phyloP scores from a whole-genome alignment of 2,329 filamentous ascomycete genomes.

The Botryotinia calthae region DNA sequence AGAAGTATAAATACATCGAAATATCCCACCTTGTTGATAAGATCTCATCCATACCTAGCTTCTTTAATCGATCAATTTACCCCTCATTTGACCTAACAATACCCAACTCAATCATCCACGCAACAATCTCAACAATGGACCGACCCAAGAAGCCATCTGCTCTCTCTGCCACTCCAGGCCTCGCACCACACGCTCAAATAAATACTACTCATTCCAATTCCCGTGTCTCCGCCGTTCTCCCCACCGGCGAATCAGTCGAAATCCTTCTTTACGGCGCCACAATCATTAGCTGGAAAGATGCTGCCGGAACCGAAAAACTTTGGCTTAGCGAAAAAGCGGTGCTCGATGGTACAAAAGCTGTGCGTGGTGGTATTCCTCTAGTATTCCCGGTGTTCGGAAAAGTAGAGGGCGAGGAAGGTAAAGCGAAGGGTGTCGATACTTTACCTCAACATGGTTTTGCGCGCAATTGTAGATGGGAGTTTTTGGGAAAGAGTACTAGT shows the following conservation, averaged over 20 bases:
- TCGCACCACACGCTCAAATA: conserved; percentile 73
- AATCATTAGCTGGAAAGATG: conserved; percentile 88
- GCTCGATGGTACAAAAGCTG: conserved; percentile 83
- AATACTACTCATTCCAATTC: conserved; percentile 68
- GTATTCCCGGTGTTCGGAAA: conserved; percentile 96
- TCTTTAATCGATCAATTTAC: conserved; percentile 11
- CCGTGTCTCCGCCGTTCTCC: conserved; percentile 74
- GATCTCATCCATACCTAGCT: background rate
- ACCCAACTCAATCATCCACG: conserved; percentile 12
- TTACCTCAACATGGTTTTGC: conserved; percentile 96
- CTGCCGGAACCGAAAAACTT: conserved; percentile 74
- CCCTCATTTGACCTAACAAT: conserved; percentile 10
- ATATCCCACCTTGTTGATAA: conserved; percentile 3
- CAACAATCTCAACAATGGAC: conserved; percentile 58
- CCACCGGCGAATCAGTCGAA: conserved; percentile 81
- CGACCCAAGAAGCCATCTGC: conserved; percentile 80
- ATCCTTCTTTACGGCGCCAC: conserved; percentile 90
- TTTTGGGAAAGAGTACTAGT: conserved; percentile 82
- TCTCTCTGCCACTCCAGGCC: conserved; percentile 69
- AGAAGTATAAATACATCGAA: conserved; percentile 1
- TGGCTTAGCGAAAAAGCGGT: conserved; percentile 79
- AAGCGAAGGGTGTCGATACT: conserved; percentile 55
- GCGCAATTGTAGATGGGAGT: conserved; percentile 87
- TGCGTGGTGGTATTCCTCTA: conserved; percentile 86
- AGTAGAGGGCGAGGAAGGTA: conserved; percentile 72